These are phyloP conservation scores for Neofusicoccum sp. DNA, from an alignment of 2,329 filamentous ascomycete genomes.

Conservation along the genomic window DNA sequence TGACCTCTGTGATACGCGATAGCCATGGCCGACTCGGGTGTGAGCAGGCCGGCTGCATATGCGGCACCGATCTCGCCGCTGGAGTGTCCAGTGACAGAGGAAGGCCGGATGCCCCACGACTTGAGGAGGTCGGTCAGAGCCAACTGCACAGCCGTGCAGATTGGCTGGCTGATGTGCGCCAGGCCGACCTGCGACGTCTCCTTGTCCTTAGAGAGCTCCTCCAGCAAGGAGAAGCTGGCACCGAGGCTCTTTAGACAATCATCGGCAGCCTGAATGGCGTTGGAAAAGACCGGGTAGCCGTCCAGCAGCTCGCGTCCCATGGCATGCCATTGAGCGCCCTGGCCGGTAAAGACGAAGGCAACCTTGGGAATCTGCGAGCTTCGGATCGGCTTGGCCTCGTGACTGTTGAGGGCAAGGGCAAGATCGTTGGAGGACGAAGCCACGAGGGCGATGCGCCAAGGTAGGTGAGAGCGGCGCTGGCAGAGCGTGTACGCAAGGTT, in stretches of 20 bases:
- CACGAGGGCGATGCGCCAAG: constrained; percentile 3
- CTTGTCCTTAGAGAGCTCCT: constrained; percentile 27
- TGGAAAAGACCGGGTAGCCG: constrained; percentile 9
- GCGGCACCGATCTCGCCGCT: constrained; percentile 33
- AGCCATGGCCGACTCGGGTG: constrained; percentile 25
- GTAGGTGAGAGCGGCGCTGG: constrained; percentile 10
- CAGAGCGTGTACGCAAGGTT: constrained; percentile 17
- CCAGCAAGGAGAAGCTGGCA: constrained; percentile 21
- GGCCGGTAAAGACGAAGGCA: constrained; percentile 31
- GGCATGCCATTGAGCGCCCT: constrained; percentile 30
- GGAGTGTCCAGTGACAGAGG: constrained; percentile 31
- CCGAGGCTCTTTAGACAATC: constrained; percentile 20
- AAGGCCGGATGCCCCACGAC: constrained; percentile 27
- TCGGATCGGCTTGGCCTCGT: neutral
- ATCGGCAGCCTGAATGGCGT: neutral
- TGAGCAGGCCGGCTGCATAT: constrained; percentile 24
- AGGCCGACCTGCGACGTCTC: constrained; percentile 22
- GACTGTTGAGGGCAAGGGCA: neutral
- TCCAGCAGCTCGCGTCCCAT: constrained; percentile 21
- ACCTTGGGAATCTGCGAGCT: constrained; percentile 1
- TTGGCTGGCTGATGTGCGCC: constrained; percentile 27
- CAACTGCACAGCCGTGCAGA: constrained; percentile 29
- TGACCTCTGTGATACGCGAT: constrained; percentile 27
- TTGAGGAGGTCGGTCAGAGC: constrained; percentile 28
- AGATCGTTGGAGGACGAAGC: constrained; percentile 9